phyloP scores from a whole-genome alignment of 169 alveolate species.

The Cytauxzoon felis region DNA sequence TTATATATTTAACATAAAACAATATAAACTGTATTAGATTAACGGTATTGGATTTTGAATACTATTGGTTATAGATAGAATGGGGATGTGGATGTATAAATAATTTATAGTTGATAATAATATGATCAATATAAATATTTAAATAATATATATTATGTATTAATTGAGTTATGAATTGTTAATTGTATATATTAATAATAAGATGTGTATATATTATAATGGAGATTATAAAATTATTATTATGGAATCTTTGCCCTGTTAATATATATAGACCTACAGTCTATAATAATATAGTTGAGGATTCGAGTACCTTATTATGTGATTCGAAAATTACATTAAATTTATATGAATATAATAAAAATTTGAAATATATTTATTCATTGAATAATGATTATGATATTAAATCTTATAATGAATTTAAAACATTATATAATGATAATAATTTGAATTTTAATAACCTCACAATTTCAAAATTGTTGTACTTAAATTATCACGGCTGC shows the following conservation, averaged over 20 bases:
- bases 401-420: neutral
- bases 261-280: conserved; percentile 35
- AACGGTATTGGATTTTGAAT: neutral
- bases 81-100: neutral
- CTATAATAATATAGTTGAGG: neutral
- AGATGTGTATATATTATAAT: neutral
- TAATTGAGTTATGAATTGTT: too few relatives aligned
- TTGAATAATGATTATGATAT: neutral
- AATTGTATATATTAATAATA: too few relatives aligned
- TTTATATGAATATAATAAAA: conserved; percentile 1
- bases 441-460: neutral
- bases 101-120: too few relatives aligned
- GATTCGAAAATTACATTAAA: too few relatives aligned
- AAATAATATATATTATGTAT: neutral
- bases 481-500: conserved; percentile 30
- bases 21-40: neutral
- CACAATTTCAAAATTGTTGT: neutral
- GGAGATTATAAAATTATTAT: conserved; percentile 1
- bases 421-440: neutral
- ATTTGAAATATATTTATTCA: conserved; percentile 3
- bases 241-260: conserved; percentile 42
- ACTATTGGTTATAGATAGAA: neutral
- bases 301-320: too few relatives aligned
- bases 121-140: neutral
- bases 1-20: too few relatives aligned